Evolutionary conservation across 345 rosid species (phyloP).

Genomic region (Noccaea bulbosa): DNA sequence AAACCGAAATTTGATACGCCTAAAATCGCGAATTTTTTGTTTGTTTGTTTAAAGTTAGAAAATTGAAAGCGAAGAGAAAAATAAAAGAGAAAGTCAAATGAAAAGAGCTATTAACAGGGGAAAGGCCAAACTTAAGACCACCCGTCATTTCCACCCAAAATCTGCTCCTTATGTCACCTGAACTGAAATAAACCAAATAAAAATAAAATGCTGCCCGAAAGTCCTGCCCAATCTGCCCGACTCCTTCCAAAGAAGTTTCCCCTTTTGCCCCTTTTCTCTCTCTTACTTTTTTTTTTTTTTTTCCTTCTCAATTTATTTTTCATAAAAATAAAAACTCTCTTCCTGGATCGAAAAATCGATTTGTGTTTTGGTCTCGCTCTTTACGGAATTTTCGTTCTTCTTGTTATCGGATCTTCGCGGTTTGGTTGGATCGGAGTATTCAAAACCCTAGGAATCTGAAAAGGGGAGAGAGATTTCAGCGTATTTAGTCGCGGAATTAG

Average conservation of each 20-base stretch:
- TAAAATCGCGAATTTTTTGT: not conserved
- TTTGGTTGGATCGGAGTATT: constrained; percentile 18
- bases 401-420: constrained; percentile 36
- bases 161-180: constrained; percentile 9
- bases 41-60: not conserved
- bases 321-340: not conserved
- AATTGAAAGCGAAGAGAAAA: not conserved
- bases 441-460: constrained; percentile 2
- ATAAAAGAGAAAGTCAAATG: constrained; percentile 19
- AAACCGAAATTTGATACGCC: not conserved
- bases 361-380: constrained; percentile 24
- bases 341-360: constrained; percentile 37
- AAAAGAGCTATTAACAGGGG: constrained; percentile 19
- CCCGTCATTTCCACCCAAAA: not conserved
- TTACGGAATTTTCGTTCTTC: constrained; percentile 48
- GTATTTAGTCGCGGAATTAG: constrained; percentile 37
- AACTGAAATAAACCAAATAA: constrained; percentile 10
- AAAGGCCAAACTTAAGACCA: constrained; percentile 12
- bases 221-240: constrained; percentile 58
- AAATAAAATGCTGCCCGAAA: constrained; percentile 41
- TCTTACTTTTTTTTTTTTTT: not conserved
- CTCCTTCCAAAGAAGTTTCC: constrained; percentile 25
- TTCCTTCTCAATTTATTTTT: constrained; percentile 19
- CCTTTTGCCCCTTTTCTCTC: constrained; percentile 46
- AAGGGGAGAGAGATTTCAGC: not conserved